Percentiles rank a stretch among this genome's conserved stretches.
Evolutionary conservation across 768 basidiomycete genomes (phyloP).

Genomic region (Candolleomyces eurysporus): DNA sequence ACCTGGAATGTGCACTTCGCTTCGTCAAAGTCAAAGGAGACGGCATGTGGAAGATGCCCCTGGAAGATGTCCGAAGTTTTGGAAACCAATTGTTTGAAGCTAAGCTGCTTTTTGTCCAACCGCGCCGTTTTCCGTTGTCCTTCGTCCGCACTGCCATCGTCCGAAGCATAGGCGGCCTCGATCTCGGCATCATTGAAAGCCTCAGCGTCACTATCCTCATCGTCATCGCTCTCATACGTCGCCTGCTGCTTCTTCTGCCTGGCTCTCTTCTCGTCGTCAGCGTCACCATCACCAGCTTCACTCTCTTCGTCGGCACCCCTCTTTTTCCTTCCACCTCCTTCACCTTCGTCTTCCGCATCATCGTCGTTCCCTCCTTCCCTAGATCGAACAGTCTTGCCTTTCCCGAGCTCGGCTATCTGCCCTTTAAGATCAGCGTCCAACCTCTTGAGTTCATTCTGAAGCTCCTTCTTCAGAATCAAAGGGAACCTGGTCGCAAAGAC

Average conservation of each 20-base stretch:
- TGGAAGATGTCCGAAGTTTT: conserved; percentile 52
- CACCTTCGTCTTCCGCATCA: conserved; percentile 64
- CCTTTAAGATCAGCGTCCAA: conserved; percentile 74
- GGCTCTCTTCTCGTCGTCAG: conserved; percentile 72
- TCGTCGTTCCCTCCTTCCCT: conserved; percentile 51
- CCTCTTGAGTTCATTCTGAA: conserved; percentile 82
- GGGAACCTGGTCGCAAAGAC: conserved; percentile 78
- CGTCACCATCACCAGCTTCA: conserved; percentile 81
- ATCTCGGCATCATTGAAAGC: conserved; percentile 53
- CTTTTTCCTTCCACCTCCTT: conserved; percentile 39
- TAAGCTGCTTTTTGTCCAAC: conserved; percentile 5
- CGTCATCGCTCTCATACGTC: conserved; percentile 73
- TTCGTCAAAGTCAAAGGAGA: conserved; percentile 68
- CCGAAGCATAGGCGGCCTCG: conserved; percentile 61
- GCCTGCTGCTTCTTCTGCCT: conserved; percentile 71
- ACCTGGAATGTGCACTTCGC: conserved; percentile 75
- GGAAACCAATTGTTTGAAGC: conserved; percentile 22
- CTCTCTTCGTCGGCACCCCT: conserved; percentile 61
- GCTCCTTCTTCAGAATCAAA: conserved; percentile 78
- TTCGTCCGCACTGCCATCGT: conserved; percentile 37
- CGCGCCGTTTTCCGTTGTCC: conserved; percentile 15
- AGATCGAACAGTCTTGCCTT: conserved; percentile 57
- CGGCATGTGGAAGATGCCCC: conserved; percentile 59
- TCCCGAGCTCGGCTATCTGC: conserved; percentile 80
- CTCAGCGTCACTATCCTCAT: conserved; percentile 48